These are phyloP conservation scores for Trichoderma sp. DNA, from an alignment of 2,329 filamentous ascomycete species.

Conservation along the genomic window DNA sequence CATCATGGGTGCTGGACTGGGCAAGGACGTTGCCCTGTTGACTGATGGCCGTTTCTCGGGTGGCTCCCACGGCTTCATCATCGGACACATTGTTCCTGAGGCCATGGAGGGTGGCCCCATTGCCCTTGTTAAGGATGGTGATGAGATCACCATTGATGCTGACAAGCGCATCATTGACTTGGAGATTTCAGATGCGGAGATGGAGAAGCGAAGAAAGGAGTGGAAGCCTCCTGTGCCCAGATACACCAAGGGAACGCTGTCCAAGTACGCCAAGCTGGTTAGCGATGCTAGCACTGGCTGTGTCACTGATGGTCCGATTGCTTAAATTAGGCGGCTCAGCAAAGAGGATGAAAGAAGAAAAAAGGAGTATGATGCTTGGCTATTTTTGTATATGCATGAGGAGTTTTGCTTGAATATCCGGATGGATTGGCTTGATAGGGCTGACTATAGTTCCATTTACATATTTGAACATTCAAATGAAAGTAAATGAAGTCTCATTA, in stretches of 20 bases:
- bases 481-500: background rate
- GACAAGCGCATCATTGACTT: slow-evolving; percentile 70
- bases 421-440: background rate
- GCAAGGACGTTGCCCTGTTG: slow-evolving; percentile 71
- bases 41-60: slow-evolving; percentile 78
- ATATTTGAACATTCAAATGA: background rate
- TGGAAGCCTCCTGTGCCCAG: slow-evolving; percentile 65
- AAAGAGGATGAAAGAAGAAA: background rate
- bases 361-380: background rate
- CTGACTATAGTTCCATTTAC: background rate
- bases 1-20: slow-evolving; percentile 87
- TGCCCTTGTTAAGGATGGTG: slow-evolving; percentile 77
- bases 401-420: slow-evolving; percentile 14
- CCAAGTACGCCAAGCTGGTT: slow-evolving; percentile 66
- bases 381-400: background rate
- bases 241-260: slow-evolving; percentile 65
- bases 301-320: slow-evolving; percentile 50
- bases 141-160: slow-evolving; percentile 79
- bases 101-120: slow-evolving; percentile 85
- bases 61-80: slow-evolving; percentile 82
- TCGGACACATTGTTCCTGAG: slow-evolving; percentile 85
- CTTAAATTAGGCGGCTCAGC: background rate
- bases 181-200: slow-evolving; percentile 65
- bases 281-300: slow-evolving; percentile 62
- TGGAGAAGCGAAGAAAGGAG: slow-evolving; percentile 55